Evolutionary conservation across 148 eudicot genomes (phyloP), one percentile per base, ranked within the genome.

Genomic region (Chenopodium formosanum): DNA sequence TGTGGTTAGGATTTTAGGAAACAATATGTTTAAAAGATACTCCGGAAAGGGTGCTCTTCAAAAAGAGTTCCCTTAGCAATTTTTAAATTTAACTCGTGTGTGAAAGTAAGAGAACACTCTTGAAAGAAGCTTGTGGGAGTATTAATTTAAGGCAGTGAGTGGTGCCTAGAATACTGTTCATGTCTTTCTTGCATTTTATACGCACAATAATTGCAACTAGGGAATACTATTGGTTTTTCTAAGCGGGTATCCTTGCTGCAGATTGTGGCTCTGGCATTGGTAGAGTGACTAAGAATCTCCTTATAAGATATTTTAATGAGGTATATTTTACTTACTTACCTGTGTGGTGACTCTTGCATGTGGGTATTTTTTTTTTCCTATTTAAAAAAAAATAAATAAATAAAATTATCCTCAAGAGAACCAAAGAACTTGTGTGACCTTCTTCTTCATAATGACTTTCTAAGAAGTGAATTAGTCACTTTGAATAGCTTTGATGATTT

Each of bases 181-280:
- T 34, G 37, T 63, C 20, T 34, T 52, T 50, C 29, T 52, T 20
- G 9, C 22, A 13, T 53, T 31, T 17, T 12, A 27, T 60, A 63
- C 27, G 48, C 62, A 29, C 62, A 20, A 47, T 10, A 64, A 46
- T 23, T 40, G 34, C 3, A 37, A 63, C 31, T 37, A 19, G 37
- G 50, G 67, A 44, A 76, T 3, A 44, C 50, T 79, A 19, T 77
- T 68, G 23, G 25, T 44, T 74, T 62, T 82, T 74, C 81, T 78
- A 53, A 65, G 14, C 62, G 65, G 53, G 62, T 46, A n/a, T 27
- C 67, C 3, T 75, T 78, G 32, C 23, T 94, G 89, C 91, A 93
- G 99, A 96, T 88, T 96, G 99, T 89, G 99, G 99, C 78, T 89
- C 95, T 80, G 99, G 99, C 75, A 91, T 96, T 71, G 99, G 99